Percentiles rank a stretch among this genome's conserved stretches.
Evolutionary conservation across 177 flowering plant genomes (phyloP).

Genomic region (Vitis hybrid): DNA sequence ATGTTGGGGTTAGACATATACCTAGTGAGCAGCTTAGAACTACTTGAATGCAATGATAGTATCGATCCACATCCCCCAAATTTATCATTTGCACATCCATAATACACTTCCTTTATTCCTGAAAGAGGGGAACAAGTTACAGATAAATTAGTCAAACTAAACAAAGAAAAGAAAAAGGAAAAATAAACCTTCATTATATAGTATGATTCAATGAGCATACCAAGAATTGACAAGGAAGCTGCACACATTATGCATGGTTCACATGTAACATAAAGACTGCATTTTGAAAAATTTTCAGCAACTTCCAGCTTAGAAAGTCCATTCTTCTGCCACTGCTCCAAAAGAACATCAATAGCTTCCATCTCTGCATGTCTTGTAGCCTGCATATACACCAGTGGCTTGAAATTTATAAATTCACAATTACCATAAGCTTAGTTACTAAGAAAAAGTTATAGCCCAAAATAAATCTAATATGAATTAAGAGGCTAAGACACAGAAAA

Average conservation of each 20-base stretch:
- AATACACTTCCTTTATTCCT: constrained; percentile 76
- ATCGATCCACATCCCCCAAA: constrained; percentile 97
- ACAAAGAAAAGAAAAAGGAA: neutral
- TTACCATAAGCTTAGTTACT: neutral
- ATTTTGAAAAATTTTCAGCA: constrained; percentile 60
- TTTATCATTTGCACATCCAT: constrained; percentile 94
- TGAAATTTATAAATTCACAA: constrained; percentile 6
- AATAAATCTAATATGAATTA: neutral
- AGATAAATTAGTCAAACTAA: neutral
- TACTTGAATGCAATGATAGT: constrained; percentile 55
- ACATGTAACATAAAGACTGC: constrained; percentile 88
- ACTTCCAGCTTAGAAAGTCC: constrained; percentile 60
- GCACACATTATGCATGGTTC: constrained; percentile 99
- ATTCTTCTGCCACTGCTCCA: constrained; percentile 63
- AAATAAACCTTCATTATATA: constrained; percentile 4
- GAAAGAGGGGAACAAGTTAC: neutral
- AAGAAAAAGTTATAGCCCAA: neutral
- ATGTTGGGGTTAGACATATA: constrained; percentile 8
- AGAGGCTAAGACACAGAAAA: neutral
- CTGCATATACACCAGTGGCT: constrained; percentile 24
- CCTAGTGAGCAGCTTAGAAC: constrained; percentile 24
- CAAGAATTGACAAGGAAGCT: constrained; percentile 74
- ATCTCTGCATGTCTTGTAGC: constrained; percentile 98
- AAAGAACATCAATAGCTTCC: constrained; percentile 86
- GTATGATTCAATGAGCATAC: constrained; percentile 31